A percentile compares a stretch with the other conserved stretches of the same genome.
Evolutionary conservation across 495 filamentous ascomycete species (phyloP).

Genomic region (Hyaloscypha bicolor): DNA sequence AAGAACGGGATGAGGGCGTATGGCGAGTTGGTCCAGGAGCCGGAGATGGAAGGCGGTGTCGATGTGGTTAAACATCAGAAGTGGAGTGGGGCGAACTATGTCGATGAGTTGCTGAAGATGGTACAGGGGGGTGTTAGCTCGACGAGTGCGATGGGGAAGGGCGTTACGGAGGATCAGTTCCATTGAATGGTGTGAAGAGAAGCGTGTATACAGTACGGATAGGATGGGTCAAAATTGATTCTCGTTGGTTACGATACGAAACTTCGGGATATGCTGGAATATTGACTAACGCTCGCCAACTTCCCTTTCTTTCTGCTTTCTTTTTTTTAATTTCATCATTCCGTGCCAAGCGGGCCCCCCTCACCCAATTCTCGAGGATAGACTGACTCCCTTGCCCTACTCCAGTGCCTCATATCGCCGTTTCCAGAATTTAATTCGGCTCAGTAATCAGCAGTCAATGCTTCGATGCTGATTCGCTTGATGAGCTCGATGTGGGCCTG

Average conservation of each 20-base stretch:
- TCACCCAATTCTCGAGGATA: too few relatives aligned
- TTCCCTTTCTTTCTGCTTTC: too few relatives aligned
- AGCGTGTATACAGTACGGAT: background rate
- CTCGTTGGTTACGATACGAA: background rate
- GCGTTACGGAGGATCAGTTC: slow-evolving; percentile 98
- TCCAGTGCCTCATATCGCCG: too few relatives aligned
- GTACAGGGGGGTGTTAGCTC: slow-evolving; percentile 89
- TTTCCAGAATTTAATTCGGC: too few relatives aligned
- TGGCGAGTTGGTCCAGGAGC: slow-evolving; percentile 95
- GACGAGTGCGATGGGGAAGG: slow-evolving; percentile 94
- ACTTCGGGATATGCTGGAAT: too few relatives aligned
- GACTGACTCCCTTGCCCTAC: too few relatives aligned
- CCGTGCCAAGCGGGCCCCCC: too few relatives aligned
- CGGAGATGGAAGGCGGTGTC: slow-evolving; percentile 86
- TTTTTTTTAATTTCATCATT: too few relatives aligned
- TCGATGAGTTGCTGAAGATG: slow-evolving; percentile 95
- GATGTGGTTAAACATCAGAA: slow-evolving; percentile 99
- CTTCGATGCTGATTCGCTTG: too few relatives aligned
- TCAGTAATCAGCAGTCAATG: too few relatives aligned
- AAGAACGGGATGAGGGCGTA: slow-evolving; percentile 93
- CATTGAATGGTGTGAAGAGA: slow-evolving; percentile 36
- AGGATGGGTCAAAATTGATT: background rate
- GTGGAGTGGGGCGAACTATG: slow-evolving; percentile 93
- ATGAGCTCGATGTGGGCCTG: too few relatives aligned
- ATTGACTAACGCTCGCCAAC: too few relatives aligned